Evolutionary conservation across 192 early-diverging fungal species (phyloP), one percentile per base, ranked within the genome.

Genomic region (Umbelopsis sp.): DNA sequence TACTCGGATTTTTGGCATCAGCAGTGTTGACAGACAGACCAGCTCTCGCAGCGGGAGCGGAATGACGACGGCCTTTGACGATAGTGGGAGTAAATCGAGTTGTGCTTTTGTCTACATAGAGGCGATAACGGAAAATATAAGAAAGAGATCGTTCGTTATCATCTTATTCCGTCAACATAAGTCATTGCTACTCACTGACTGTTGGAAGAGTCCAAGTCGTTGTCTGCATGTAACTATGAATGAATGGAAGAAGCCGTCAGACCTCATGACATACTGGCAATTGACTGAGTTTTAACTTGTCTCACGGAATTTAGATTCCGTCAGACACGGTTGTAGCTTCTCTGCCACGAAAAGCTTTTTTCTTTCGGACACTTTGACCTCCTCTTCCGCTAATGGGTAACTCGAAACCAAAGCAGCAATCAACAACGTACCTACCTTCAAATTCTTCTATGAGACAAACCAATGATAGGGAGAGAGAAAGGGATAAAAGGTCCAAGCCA

Each of bases 401-500:
- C 30, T 61, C 55, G 15, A 61, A 61, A 61, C 55, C 55, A 61
- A 61, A 61, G 55, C 55, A 61, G 30, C 55, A 61, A 61, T 61
- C 55, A 8, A 15, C 55, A 18, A 8, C 55, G 3, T 61, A 61
- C 27, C 30, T 61, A 33, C 33, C 55, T 15, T 58, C 46, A 33
- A 49, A n/a, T 45, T 44, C 61, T 21, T 33, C 46, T 23, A 18
- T 48, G 33, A 70, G n/a, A 61, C 49, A 55, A 22, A 53, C 15
- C 20, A 45, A 21, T 41, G 35, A 55, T 16, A 55, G 45, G 23
- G 46, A 64, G 4, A 41, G 41, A 45, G 70, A 71, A n/a, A 44
- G 70, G n/a, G 70, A 71, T 25, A 71, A 71, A 33, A 55, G 70
- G 33, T 44, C 53, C 25, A 58, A 58, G 23, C 41, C 68, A 49